Percentiles rank a stretch among this genome's conserved stretches.
These are phyloP conservation scores for Perkinsela sp. DNA, from an alignment of 208 protist genomes.

Conservation along the genomic window DNA sequence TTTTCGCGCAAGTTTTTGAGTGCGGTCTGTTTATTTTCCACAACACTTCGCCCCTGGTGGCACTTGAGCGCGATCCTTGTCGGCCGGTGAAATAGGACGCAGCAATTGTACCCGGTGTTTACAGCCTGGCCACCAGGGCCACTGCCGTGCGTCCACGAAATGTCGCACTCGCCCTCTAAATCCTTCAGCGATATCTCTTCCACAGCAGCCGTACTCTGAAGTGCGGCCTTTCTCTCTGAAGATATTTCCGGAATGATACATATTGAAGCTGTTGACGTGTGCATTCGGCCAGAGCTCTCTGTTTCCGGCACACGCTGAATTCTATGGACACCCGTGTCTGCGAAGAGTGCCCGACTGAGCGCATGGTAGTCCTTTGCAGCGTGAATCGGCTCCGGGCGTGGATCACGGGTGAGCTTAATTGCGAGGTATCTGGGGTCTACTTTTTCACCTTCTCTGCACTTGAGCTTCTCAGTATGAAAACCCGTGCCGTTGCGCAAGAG, in stretches of 20 bases:
- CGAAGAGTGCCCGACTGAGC: conserved; percentile 16
- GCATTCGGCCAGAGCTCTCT: conserved; percentile 53
- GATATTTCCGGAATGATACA: conserved; percentile 52
- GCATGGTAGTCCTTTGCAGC: background rate
- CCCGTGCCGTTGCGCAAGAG: background rate
- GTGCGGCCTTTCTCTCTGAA: conserved; percentile 9
- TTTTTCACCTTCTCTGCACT: background rate
- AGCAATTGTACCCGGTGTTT: conserved; percentile 57
- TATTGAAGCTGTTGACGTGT: conserved; percentile 53
- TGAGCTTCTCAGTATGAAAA: background rate
- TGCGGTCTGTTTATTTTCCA: conserved; percentile 55
- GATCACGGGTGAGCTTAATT: background rate
- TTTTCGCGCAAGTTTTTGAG: conserved; percentile 53
- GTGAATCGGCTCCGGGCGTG: background rate
- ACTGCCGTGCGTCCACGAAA: conserved; percentile 50
- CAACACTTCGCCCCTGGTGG: conserved; percentile 45
- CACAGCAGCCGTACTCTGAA: background rate
- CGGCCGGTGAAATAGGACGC: conserved; percentile 43
- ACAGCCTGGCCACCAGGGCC: conserved; percentile 58
- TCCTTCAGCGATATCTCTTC: conserved; percentile 27
- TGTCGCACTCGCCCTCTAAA: conserved; percentile 42
- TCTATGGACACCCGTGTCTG: conserved; percentile 63
- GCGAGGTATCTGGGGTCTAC: background rate
- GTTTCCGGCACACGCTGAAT: conserved; percentile 63
- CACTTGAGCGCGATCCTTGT: conserved; percentile 64